Base-by-base conservation (phyloP, 345 rosid species). In the Camelina neglecta region DNA sequence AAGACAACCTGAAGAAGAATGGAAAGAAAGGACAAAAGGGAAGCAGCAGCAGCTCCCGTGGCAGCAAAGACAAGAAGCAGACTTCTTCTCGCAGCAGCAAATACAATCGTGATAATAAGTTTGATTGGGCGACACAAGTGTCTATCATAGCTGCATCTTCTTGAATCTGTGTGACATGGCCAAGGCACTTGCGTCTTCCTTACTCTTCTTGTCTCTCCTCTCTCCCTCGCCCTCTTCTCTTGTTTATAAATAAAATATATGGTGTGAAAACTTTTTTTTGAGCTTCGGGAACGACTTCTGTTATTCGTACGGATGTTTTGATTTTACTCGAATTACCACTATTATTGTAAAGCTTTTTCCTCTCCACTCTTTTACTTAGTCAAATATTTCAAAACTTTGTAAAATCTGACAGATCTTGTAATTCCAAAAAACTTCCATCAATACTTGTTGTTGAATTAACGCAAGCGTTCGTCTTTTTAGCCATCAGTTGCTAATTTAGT, bases 21-120 rank as follows among this genome's bases (percentile, higher is more conserved):
- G 90, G 88, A 23, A 95, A 89, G 93, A 92, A 85, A 69, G 88
- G 90, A n/a, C 91, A 85, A n/a, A 90, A 87, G 75, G 89, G 92
- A 54, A 78, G 89, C 58, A 79, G 89, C 58, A 79, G 69, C 47
- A 81, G 68, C 62, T 80, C 88, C 74, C 71, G 91, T 73, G 65
- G 75, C 21, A 63, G 86, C 65, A 86, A 78, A 78, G 85, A 86
- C 81, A 94, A 87, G 83, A 89, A 86, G 81, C 90, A 85, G 41
- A 49, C 70, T 54, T 82, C 78, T 59, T 61, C 75, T 51, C 69
- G 75, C 60, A 62, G 75, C 60, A 62, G 88, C 41, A 85, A 83
- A 80, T 63, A 71, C 33, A 71, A 68, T 60, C 76, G 71, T 42
- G 80, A 82, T 23, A 58, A 72, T 23, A 61, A 72, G 79, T 39